Conservation (phyloP, 1,139 yeast genomes). For the Saccharomyces hybrid region DNA sequence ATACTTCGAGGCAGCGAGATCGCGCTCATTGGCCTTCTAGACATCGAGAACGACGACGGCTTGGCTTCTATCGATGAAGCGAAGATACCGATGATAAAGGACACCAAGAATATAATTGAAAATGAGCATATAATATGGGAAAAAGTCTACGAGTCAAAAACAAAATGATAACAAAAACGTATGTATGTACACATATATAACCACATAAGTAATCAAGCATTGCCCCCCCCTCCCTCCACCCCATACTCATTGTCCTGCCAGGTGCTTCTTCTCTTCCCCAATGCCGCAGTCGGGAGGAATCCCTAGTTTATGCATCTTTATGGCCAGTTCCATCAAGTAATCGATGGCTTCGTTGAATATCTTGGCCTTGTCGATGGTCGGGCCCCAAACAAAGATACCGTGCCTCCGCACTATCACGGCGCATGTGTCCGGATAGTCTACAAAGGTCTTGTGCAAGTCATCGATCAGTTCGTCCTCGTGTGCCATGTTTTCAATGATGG, state of each 20-base stretch:
- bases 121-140: slow-evolving; percentile 29
- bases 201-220: not conserved
- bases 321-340: slow-evolving; percentile 74
- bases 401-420: slow-evolving; percentile 90
- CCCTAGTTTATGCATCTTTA: slow-evolving; percentile 64
- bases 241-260: not conserved
- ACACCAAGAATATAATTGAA: slow-evolving; percentile 33
- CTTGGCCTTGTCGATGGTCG: slow-evolving; percentile 85
- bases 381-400: slow-evolving; percentile 96
- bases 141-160: slow-evolving; percentile 14
- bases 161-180: slow-evolving; percentile 6
- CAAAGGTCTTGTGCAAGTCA: slow-evolving; percentile 54
- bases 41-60: slow-evolving; percentile 35
- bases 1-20: slow-evolving; percentile 77
- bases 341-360: slow-evolving; percentile 89
- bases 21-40: slow-evolving; percentile 66
- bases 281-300: slow-evolving; percentile 39
- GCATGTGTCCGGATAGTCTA: slow-evolving; percentile 57
- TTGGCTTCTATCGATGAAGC: not conserved
- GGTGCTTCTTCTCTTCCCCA: slow-evolving; percentile 29
- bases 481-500: slow-evolving; percentile 85
- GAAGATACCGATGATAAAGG: slow-evolving; percentile 22
- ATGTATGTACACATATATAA: slow-evolving; percentile 15
- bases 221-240: not conserved
- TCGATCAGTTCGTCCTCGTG: slow-evolving; percentile 81